phyloP scores from a whole-genome alignment of 164 flowering plant species.

The Annona squamosa region DNA sequence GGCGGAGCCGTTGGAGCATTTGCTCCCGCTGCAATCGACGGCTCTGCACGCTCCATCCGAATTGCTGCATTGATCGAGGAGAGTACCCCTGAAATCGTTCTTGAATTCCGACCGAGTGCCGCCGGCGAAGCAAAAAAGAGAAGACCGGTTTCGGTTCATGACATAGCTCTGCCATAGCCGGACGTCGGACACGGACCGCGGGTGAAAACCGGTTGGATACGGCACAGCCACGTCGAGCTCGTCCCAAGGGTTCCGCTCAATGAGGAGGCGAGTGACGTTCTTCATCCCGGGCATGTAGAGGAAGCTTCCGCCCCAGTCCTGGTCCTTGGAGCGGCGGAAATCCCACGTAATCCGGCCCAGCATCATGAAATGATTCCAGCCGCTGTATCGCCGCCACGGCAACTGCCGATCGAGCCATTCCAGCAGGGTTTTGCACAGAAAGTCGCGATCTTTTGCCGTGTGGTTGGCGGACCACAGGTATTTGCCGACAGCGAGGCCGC shows the following conservation, averaged over 20 bases:
- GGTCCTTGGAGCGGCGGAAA: slow-evolving; percentile 63
- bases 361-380: slow-evolving; percentile 84
- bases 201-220: slow-evolving; percentile 95
- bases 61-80: slow-evolving; percentile 50
- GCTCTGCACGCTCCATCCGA: slow-evolving; percentile 45
- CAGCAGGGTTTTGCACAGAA: slow-evolving; percentile 40
- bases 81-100: slow-evolving; percentile 60
- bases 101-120: slow-evolving; percentile 46
- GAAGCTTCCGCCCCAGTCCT: slow-evolving; percentile 80
- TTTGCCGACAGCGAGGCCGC: slow-evolving; percentile 74
- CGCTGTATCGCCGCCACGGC: slow-evolving; percentile 44
- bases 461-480: slow-evolving; percentile 45
- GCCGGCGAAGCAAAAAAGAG: slow-evolving; percentile 78
- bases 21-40: slow-evolving; percentile 54
- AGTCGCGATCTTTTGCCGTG: slow-evolving; percentile 46
- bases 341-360: slow-evolving; percentile 92
- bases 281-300: slow-evolving; percentile 60
- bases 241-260: slow-evolving; percentile 90
- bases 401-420: slow-evolving; percentile 57
- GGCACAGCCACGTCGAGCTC: slow-evolving; percentile 86
- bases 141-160: slow-evolving; percentile 30
- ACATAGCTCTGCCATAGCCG: slow-evolving; percentile 59
- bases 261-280: slow-evolving; percentile 70
- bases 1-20: slow-evolving; percentile 66
- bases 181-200: slow-evolving; percentile 50